phyloP scores from a whole-genome alignment of 306 rosid genomes.

The Malus fusca region DNA sequence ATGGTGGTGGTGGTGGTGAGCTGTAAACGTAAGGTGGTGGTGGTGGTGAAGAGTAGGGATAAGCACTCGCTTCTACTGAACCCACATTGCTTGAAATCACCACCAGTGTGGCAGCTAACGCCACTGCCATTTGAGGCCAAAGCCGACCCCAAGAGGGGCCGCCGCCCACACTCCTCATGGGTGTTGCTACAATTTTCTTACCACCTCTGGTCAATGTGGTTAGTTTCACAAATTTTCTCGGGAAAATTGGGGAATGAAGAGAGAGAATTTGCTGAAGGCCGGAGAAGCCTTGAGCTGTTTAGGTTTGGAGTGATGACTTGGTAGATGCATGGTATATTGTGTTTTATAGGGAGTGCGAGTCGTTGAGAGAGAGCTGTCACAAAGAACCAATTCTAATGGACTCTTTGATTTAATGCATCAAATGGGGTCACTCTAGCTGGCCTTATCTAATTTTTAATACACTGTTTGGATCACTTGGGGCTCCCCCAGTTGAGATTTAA shows the following conservation, averaged over 20 bases:
- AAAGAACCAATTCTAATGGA: slow-evolving; percentile 41
- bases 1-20: slow-evolving; percentile 21
- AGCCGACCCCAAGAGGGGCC: slow-evolving; percentile 68
- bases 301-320: not conserved
- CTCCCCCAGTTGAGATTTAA: not conserved
- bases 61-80: slow-evolving; percentile 50
- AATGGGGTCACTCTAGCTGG: slow-evolving; percentile 44
- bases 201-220: slow-evolving; percentile 27
- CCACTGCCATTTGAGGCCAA: slow-evolving; percentile 57
- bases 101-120: slow-evolving; percentile 49
- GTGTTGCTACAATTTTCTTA: not conserved
- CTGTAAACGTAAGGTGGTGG: slow-evolving; percentile 19
- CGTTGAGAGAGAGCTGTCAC: slow-evolving; percentile 64
- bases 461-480: not conserved
- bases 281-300: not conserved
- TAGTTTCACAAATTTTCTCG: slow-evolving; percentile 8
- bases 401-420: slow-evolving; percentile 12
- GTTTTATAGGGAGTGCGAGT: slow-evolving; percentile 48
- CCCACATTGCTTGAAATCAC: slow-evolving; percentile 44
- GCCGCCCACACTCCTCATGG: slow-evolving; percentile 53
- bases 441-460: slow-evolving; percentile 7
- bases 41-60: slow-evolving; percentile 68
- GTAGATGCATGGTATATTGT: slow-evolving; percentile 18
- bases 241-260: not conserved
- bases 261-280: not conserved